These are phyloP conservation scores for Fragaria iinumae DNA, from an alignment of 306 rosid genomes.

Conservation along the genomic window DNA sequence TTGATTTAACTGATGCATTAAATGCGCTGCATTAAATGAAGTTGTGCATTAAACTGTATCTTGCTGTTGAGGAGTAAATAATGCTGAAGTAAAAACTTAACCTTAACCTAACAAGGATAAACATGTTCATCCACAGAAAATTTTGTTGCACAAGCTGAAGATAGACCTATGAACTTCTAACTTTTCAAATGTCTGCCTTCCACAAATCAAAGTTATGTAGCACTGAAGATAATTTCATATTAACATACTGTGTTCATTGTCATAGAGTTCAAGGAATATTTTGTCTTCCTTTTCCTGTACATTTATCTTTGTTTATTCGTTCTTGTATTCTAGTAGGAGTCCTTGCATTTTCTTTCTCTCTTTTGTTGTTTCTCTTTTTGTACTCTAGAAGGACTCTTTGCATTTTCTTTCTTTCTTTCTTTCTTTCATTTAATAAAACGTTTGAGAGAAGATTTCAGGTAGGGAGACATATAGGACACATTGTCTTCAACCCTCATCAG, in stretches of 20 bases:
- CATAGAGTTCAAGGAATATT: background rate
- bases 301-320: background rate
- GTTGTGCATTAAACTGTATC: background rate
- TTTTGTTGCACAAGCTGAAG: slow-evolving; percentile 2
- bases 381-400: too few species aligned
- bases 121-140: background rate
- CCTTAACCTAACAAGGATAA: background rate
- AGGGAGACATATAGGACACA: background rate
- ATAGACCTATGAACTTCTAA: background rate
- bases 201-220: background rate
- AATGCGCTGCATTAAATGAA: background rate
- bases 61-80: background rate
- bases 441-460: background rate
- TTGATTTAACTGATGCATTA: slow-evolving; percentile 4
- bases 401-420: background rate
- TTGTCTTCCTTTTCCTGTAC: background rate
- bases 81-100: background rate
- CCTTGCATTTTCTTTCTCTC: background rate
- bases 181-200: background rate
- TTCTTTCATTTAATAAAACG: background rate
- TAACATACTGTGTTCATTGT: background rate
- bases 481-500: background rate
- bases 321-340: background rate
- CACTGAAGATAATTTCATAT: background rate
- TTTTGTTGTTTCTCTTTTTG: too few species aligned